phyloP scores from a whole-genome alignment of 345 rosid species.

The Cardamine occulta region DNA sequence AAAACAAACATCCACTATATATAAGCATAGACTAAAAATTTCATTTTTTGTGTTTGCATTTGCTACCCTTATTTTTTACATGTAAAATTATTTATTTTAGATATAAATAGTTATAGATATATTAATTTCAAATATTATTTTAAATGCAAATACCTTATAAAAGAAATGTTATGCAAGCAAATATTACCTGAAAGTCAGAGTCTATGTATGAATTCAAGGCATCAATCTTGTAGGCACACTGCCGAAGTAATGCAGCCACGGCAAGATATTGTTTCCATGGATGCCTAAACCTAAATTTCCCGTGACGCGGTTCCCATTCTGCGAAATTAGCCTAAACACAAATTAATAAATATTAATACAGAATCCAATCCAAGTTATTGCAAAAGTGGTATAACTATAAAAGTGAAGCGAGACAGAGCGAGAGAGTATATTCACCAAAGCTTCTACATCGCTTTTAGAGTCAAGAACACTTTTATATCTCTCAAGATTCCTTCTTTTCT shows the following conservation, averaged over 20 bases:
- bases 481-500: constrained; percentile 47
- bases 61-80: not conserved
- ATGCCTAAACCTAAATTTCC: constrained; percentile 70
- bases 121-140: not conserved
- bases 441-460: constrained; percentile 68
- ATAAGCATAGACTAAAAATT: not conserved
- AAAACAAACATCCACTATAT: constrained; percentile 1
- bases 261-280: constrained; percentile 77
- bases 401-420: not conserved
- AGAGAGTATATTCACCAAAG: constrained; percentile 55
- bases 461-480: constrained; percentile 58
- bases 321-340: constrained; percentile 70
- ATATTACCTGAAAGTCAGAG: constrained; percentile 51
- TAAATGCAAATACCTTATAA: constrained; percentile 19
- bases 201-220: constrained; percentile 61
- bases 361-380: constrained; percentile 3
- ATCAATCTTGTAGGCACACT: constrained; percentile 69
- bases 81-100: not conserved
- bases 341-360: not conserved
- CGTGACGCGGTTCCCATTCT: constrained; percentile 97
- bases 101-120: not conserved
- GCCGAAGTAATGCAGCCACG: constrained; percentile 64
- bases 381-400: not conserved
- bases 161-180: no score
- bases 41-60: not conserved